These are phyloP conservation scores for Didymella sp. DNA, from an alignment of 2,329 filamentous ascomycete species.

Conservation along the genomic window DNA sequence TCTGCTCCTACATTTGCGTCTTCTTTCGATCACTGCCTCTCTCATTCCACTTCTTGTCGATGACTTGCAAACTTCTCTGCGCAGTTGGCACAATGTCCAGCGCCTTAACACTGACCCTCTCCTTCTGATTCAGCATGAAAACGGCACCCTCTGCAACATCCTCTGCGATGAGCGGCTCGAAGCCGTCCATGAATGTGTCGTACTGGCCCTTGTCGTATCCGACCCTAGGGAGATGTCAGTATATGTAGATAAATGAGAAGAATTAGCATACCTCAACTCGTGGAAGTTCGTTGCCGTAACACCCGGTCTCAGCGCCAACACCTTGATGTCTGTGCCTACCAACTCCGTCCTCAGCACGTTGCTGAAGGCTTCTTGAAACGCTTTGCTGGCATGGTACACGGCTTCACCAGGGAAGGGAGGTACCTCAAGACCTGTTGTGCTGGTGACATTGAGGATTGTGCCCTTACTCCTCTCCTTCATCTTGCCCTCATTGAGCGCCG, in stretches of 20 bases:
- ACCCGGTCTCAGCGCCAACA: conserved; percentile 56
- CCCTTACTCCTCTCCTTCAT: conserved; percentile 52
- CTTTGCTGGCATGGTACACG: conserved; percentile 59
- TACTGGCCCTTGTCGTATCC: conserved; percentile 54
- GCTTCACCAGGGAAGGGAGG: conserved; percentile 59
- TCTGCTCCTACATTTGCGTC: conserved; percentile 7
- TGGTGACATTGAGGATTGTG: conserved; percentile 59
- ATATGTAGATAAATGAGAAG: not conserved
- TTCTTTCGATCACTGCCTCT: conserved; percentile 25
- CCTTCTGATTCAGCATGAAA: conserved; percentile 54
- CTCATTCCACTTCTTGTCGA: conserved; percentile 53
- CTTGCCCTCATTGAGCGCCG: conserved; percentile 52
- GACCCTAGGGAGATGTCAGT: conserved; percentile 30
- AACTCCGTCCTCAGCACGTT: conserved; percentile 59
- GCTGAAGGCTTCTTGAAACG: conserved; percentile 58
- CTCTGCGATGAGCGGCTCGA: conserved; percentile 52
- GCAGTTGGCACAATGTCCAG: conserved; percentile 57
- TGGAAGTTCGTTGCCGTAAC: conserved; percentile 60
- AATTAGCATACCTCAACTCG: conserved; percentile 34
- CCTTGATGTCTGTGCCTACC: conserved; percentile 56
- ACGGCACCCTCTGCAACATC: conserved; percentile 55
- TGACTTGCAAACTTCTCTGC: conserved; percentile 48
- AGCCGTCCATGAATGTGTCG: conserved; percentile 56
- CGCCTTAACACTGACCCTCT: conserved; percentile 55
- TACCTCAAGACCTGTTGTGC: conserved; percentile 56